phyloP scores from a whole-genome alignment of 1,284 basidiomycete species.

The Singerocomus inundabilis region DNA sequence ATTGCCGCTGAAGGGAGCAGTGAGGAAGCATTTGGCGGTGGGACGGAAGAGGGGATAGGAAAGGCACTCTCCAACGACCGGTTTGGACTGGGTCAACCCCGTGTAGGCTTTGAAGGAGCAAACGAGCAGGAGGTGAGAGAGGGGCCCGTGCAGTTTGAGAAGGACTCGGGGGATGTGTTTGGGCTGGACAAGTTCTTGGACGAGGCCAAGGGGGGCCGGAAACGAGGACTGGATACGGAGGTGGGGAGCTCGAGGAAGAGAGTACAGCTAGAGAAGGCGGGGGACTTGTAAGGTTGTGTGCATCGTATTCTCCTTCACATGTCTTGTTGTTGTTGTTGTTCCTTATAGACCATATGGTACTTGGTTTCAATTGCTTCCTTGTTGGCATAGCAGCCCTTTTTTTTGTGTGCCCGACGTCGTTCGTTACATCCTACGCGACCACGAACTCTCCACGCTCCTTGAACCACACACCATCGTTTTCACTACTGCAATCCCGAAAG shows the following conservation, averaged over 20 bases:
- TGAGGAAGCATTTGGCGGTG: slow-evolving; percentile 90
- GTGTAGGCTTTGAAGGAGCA: slow-evolving; percentile 87
- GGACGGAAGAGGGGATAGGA: slow-evolving; percentile 90
- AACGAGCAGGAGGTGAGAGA: slow-evolving; percentile 79
- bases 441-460: slow-evolving; percentile 21
- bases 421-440: slow-evolving; percentile 1
- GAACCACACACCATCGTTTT: neutral
- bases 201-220: slow-evolving; percentile 92
- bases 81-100: slow-evolving; percentile 87
- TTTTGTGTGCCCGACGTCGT: slow-evolving; percentile 9
- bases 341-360: neutral
- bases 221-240: slow-evolving; percentile 80
- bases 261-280: slow-evolving; percentile 68
- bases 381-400: slow-evolving; percentile 24
- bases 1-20: slow-evolving; percentile 68
- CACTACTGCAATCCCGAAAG: neutral
- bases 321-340: neutral
- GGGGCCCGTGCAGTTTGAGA: slow-evolving; percentile 99
- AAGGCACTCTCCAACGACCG: slow-evolving; percentile 91
- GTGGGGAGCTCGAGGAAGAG: slow-evolving; percentile 71
- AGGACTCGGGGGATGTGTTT: slow-evolving; percentile 96
- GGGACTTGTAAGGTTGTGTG: slow-evolving; percentile 46
- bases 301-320: neutral
- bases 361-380: neutral
- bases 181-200: slow-evolving; percentile 97